These are phyloP conservation scores for Moringa oleifera DNA, from an alignment of 345 rosid species.

Conservation along the genomic window DNA sequence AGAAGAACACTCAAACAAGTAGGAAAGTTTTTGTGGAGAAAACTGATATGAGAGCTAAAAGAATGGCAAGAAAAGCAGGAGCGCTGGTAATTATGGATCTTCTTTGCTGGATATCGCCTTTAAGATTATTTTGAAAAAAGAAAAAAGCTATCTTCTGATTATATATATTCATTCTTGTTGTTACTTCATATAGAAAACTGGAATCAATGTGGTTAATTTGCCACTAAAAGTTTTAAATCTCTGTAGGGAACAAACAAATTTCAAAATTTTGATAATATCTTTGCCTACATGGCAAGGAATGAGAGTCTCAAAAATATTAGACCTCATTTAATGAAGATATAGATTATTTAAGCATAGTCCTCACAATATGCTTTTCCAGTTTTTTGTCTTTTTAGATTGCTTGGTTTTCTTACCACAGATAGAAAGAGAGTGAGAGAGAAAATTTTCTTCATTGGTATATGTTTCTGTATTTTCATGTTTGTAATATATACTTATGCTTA, in stretches of 20 bases:
- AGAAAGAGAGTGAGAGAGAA: too few species aligned
- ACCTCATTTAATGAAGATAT: not conserved
- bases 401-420: not conserved
- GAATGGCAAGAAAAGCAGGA: conserved; percentile 99
- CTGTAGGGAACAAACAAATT: conserved; percentile 2
- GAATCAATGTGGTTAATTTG: not conserved
- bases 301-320: too few species aligned
- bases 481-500: too few species aligned
- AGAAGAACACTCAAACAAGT: conserved; percentile 54
- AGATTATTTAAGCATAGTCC: not conserved
- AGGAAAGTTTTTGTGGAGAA: conserved; percentile 95
- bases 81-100: conserved; percentile 65
- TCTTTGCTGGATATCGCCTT: conserved; percentile 4
- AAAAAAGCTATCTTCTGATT: not conserved
- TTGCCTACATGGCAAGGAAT: not conserved
- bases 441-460: too few species aligned
- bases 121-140: not conserved
- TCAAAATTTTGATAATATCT: too few species aligned
- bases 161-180: not conserved
- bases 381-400: not conserved
- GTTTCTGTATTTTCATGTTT: too few species aligned
- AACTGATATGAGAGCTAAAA: conserved; percentile 94
- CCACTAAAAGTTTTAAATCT: conserved; percentile 1
- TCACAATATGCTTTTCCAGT: not conserved
- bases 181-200: conserved; percentile 2